Conservation (phyloP, 2,329 filamentous ascomycete species). For the Trichoderma afroharzianum region DNA sequence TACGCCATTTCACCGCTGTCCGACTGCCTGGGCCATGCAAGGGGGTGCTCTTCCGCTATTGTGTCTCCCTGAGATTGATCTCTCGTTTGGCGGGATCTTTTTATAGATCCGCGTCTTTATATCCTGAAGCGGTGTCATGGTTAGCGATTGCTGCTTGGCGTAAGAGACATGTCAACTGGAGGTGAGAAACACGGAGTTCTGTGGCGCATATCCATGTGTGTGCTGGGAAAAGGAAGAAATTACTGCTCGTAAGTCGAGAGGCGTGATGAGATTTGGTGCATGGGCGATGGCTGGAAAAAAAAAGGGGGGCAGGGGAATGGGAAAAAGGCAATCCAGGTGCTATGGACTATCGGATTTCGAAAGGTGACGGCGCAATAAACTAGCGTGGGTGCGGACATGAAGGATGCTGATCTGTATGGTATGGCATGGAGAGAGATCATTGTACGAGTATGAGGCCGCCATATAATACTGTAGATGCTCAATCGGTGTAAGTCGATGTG, state of each 20-base stretch:
- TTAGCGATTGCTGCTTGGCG: background rate
- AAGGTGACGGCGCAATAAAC: background rate
- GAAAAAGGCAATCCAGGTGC: background rate
- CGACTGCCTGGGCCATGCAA: background rate
- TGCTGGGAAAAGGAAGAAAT: background rate
- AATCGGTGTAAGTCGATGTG: background rate
- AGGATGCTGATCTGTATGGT: background rate
- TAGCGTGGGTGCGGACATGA: background rate
- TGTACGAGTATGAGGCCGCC: background rate
- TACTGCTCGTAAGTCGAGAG: background rate
- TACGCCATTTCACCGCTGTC: background rate
- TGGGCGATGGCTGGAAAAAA: background rate
- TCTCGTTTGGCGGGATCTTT: background rate
- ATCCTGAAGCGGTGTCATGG: background rate
- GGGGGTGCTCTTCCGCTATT: background rate
- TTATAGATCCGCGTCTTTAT: background rate
- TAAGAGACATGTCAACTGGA: background rate
- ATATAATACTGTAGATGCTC: background rate
- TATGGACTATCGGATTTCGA: background rate
- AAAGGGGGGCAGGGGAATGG: background rate
- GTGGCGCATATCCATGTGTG: background rate
- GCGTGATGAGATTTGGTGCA: slow-evolving; percentile 4
- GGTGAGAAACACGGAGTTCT: background rate
- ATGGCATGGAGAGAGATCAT: background rate
- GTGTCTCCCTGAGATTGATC: background rate